phyloP scores from a whole-genome alignment of 1,284 basidiomycete species.

The Neonothopanus nambi region DNA sequence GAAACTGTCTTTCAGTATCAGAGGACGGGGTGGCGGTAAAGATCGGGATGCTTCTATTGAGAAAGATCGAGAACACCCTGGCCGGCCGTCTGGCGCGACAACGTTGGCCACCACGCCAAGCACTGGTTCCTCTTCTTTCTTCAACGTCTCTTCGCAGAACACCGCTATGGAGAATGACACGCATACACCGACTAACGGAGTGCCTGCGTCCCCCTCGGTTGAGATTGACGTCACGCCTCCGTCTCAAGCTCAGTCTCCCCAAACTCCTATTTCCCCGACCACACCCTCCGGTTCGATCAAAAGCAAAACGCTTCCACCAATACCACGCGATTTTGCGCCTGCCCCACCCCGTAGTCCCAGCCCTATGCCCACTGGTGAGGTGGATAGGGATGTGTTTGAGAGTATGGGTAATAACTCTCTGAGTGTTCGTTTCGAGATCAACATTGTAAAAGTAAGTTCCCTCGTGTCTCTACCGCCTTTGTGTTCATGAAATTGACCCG shows the following conservation, averaged over 20 bases:
- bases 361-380: slow-evolving; percentile 61
- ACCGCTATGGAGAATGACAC: slow-evolving; percentile 35
- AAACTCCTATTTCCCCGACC: slow-evolving; percentile 28
- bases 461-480: slow-evolving; percentile 1
- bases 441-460: slow-evolving; percentile 85
- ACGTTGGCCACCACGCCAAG: slow-evolving; percentile 61
- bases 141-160: slow-evolving; percentile 67
- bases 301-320: slow-evolving; percentile 68
- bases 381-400: slow-evolving; percentile 72
- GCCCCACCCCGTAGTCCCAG: slow-evolving; percentile 40
- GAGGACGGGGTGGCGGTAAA: slow-evolving; percentile 33
- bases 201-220: slow-evolving; percentile 21
- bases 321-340: slow-evolving; percentile 66
- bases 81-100: slow-evolving; percentile 54
- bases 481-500: slow-evolving; percentile 8
- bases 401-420: slow-evolving; percentile 72
- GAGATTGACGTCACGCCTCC: slow-evolving; percentile 32
- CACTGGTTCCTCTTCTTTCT: slow-evolving; percentile 78
- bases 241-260: no score
- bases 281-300: slow-evolving; percentile 44
- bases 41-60: slow-evolving; percentile 36
- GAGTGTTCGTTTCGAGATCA: slow-evolving; percentile 92
- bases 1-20: slow-evolving; percentile 62
- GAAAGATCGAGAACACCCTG: slow-evolving; percentile 35
- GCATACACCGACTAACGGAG: slow-evolving; percentile 19